phyloP scores from a whole-genome alignment of 1,139 yeast genomes.

The Pichia terricola region DNA sequence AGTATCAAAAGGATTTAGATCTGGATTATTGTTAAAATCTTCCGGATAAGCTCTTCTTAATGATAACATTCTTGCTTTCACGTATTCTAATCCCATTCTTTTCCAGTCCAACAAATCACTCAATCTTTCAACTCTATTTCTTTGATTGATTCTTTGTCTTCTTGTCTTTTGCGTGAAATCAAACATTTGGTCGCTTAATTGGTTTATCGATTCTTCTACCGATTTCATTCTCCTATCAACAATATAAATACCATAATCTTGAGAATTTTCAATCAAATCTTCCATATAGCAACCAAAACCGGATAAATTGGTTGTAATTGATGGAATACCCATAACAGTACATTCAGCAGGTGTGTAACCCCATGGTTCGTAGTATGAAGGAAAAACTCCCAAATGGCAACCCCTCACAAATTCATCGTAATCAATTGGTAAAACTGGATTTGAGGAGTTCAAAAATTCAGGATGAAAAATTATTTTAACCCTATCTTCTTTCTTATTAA shows the following conservation, averaged over 20 bases:
- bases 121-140: constrained; percentile 92
- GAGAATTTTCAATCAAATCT: constrained; percentile 87
- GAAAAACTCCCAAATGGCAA: constrained; percentile 96
- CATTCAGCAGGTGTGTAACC: constrained; percentile 99
- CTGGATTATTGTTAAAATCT: constrained; percentile 39
- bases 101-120: constrained; percentile 94
- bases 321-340: constrained; percentile 98
- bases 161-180: constrained; percentile 83
- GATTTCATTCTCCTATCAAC: constrained; percentile 92
- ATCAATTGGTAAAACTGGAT: constrained; percentile 87
- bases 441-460: constrained; percentile 88
- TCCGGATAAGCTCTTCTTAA: constrained; percentile 92
- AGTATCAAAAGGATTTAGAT: constrained; percentile 50
- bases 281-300: constrained; percentile 99
- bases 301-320: constrained; percentile 92
- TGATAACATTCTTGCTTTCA: constrained; percentile 88
- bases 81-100: constrained; percentile 93
- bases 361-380: constrained; percentile 98
- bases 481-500: constrained; percentile 82
- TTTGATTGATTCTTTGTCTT: constrained; percentile 95
- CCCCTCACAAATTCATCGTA: constrained; percentile 98
- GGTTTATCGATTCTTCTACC: constrained; percentile 90
- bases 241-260: constrained; percentile 93
- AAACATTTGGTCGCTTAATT: constrained; percentile 81
- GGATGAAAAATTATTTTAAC: constrained; percentile 97